phyloP scores from a whole-genome alignment of 805 yeast genomes.

The Nakazawaea ernobii region DNA sequence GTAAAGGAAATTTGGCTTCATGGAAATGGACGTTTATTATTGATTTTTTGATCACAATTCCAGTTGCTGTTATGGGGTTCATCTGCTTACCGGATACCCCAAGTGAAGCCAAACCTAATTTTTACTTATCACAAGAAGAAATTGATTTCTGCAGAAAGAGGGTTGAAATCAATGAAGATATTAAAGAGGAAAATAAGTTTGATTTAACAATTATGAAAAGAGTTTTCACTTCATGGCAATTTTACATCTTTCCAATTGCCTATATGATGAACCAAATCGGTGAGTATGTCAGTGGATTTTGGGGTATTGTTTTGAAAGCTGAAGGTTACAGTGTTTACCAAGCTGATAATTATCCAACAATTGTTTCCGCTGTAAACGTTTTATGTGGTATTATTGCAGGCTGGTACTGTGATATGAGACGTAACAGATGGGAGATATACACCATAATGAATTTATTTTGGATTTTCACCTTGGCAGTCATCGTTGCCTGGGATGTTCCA shows the following conservation, averaged over 20 bases:
- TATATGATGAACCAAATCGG: slow-evolving; percentile 21
- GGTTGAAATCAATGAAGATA: slow-evolving; percentile 27
- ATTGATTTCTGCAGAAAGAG: slow-evolving; percentile 36
- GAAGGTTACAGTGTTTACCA: slow-evolving; percentile 35
- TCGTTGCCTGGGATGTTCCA: slow-evolving; percentile 35
- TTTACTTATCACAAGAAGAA: slow-evolving; percentile 35
- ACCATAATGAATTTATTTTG: slow-evolving; percentile 5
- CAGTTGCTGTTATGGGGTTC: slow-evolving; percentile 51
- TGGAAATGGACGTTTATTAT: slow-evolving; percentile 69
- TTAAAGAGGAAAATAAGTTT: slow-evolving; percentile 12
- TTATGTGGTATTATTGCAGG: slow-evolving; percentile 14
- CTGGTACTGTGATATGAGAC: slow-evolving; percentile 7
- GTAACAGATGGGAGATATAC: slow-evolving; percentile 7
- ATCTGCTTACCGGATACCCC: slow-evolving; percentile 51
- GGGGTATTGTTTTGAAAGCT: slow-evolving; percentile 40
- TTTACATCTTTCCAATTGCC: slow-evolving; percentile 40
- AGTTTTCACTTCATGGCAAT: slow-evolving; percentile 49
- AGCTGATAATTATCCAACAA: slow-evolving; percentile 49
- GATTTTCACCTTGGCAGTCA: slow-evolving; percentile 36
- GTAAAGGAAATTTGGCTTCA: slow-evolving; percentile 45
- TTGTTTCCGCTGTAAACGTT: slow-evolving; percentile 46
- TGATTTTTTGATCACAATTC: slow-evolving; percentile 53
- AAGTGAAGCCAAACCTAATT: slow-evolving; percentile 20
- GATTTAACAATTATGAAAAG: slow-evolving; percentile 32
- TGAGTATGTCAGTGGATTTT: slow-evolving; percentile 40